Evolutionary conservation across 1,139 yeast species (phyloP), one percentile per base, ranked within the genome.

Genomic region (Yamadazyma siamensis): DNA sequence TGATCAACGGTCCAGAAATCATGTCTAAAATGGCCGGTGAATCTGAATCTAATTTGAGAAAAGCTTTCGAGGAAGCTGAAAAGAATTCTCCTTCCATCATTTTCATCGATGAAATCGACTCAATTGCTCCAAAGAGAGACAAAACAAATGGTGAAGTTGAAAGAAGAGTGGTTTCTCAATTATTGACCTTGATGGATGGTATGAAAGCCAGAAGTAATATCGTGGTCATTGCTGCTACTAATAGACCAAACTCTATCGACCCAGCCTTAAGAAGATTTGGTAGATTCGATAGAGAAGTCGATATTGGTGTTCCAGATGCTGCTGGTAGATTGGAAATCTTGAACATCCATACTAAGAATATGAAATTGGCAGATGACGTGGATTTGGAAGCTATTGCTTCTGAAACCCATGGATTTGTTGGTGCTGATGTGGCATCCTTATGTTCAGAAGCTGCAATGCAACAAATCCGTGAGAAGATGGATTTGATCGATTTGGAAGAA

Each of bases 1-100:
- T 91, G 54, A 91, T 91, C 59, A 91, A 91, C 58, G 99, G 98
- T 61, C 99, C 99, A n/a, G 98, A 91, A 66, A 94, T 91, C 56
- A 91, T 91, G 98, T 88, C 97, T 35, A 91, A 91, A 68, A 91
- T 91, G 99, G 98, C 99, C 28, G 99, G 99, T 70, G 99, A 91
- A 65, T 87, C 96, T 14, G 99, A 91, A 68, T 85, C 95, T 25
- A 91, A 91, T 54, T 73, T 91, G 61, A 81, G 99, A 70, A 89
- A 89, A 67, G 98, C 98, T 4, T 91, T 91, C 52, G 99, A 91
- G 64, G 98, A 91, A 66, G 98, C 99, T 31, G 98, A 91, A 67
- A 91, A 91, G 71, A 88, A 94, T 60, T 91, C 97, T 12, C 98
- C 98, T 17, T 79, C 98, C 7, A 91, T 91, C 53, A 91, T 91